Percentiles rank a stretch among this genome's conserved stretches.
These are phyloP conservation scores for Phialocephala subalpina DNA, from an alignment of 2,329 filamentous ascomycete species.

Conservation along the genomic window DNA sequence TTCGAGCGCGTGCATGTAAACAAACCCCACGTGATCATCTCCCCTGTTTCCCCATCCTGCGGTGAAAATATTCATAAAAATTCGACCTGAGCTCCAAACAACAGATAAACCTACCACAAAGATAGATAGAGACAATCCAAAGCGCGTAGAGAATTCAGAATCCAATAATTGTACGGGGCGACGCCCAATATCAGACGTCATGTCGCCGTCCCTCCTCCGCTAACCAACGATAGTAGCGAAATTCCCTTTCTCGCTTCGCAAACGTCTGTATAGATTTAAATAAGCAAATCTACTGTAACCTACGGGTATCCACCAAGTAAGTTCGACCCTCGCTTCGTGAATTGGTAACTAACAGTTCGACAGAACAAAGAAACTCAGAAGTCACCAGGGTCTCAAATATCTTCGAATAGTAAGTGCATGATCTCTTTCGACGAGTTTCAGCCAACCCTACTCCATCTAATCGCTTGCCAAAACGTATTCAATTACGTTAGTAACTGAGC, in stretches of 20 bases:
- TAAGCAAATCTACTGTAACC: neutral
- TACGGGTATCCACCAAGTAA: neutral
- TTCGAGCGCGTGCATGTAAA: neutral
- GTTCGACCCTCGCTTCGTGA: neutral
- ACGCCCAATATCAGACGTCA: neutral
- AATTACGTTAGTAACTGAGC: neutral
- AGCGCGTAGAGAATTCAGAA: neutral
- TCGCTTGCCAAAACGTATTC: neutral
- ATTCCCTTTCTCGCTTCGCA: neutral
- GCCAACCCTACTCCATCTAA: no score
- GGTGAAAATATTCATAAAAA: neutral
- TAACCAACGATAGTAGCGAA: no score
- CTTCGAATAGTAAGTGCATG: no score
- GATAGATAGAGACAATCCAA: neutral
- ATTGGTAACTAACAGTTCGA: neutral
- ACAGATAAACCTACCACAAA: neutral
- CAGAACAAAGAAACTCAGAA: no score
- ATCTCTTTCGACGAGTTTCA: no score
- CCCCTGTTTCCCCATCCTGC: neutral
- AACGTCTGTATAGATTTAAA: neutral
- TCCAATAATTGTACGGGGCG: neutral
- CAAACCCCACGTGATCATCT: neutral
- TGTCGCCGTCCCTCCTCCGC: neutral
- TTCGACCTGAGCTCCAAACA: neutral
- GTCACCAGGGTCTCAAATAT: no score